A percentile compares a stretch with the other conserved stretches of the same genome.
Conservation (phyloP, 768 basidiomycete genomes). For the Boletus sensibilis region DNA sequence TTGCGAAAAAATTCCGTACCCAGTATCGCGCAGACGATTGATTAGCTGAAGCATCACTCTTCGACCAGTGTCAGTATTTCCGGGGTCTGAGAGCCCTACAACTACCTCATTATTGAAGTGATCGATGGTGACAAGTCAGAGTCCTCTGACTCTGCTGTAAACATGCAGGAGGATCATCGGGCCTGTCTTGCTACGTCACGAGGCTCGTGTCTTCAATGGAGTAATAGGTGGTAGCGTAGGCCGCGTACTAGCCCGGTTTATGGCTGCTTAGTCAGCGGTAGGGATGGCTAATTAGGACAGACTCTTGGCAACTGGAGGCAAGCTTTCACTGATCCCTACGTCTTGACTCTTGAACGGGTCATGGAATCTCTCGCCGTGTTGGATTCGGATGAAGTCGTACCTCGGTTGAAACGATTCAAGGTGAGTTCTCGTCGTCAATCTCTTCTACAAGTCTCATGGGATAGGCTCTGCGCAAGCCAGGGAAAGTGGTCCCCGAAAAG, state of each 20-base stretch:
- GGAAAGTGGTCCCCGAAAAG: slow-evolving; percentile 78
- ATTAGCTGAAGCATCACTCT: slow-evolving; percentile 57
- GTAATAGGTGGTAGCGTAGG: too few species aligned
- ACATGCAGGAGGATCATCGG: background rate
- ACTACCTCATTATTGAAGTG: slow-evolving; percentile 11
- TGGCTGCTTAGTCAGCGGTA: slow-evolving; percentile 12
- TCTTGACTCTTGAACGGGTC: too few species aligned
- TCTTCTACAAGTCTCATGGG: background rate
- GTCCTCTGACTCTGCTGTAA: background rate
- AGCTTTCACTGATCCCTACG: background rate
- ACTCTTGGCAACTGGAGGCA: background rate
- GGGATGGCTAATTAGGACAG: background rate
- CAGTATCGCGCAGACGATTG: slow-evolving; percentile 59
- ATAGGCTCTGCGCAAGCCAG: slow-evolving; percentile 58
- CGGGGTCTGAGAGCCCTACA: slow-evolving; percentile 54
- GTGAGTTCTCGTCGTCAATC: slow-evolving; percentile 24
- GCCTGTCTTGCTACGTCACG: background rate
- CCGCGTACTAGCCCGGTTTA: too few species aligned
- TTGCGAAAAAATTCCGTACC: slow-evolving; percentile 37
- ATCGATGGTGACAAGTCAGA: background rate
- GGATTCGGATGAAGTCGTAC: slow-evolving; percentile 27
- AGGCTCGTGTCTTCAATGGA: background rate
- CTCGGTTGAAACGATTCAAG: slow-evolving; percentile 52
- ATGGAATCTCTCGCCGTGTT: slow-evolving; percentile 10
- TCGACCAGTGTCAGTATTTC: slow-evolving; percentile 40